phyloP scores from a whole-genome alignment of 176 grass and related monocot species.

The Carex myosuroides region DNA sequence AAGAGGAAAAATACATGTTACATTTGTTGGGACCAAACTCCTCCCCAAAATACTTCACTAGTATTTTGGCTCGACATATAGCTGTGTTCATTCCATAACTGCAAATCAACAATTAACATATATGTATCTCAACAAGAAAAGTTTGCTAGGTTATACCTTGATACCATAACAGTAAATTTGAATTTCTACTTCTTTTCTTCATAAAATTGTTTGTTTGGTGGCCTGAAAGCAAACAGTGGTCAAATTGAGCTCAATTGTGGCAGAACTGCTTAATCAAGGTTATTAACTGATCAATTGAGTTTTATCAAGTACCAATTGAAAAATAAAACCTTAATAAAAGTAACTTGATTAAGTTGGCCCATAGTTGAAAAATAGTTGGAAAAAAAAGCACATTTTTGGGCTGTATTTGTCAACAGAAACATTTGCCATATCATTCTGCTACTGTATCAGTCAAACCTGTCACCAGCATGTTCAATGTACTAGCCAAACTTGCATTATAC shows the following conservation, averaged over 20 bases:
- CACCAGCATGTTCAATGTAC: not conserved
- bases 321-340: not conserved
- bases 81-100: constrained; percentile 82
- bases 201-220: not conserved
- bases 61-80: constrained; percentile 66
- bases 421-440: too few relatives aligned
- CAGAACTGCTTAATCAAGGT: not conserved
- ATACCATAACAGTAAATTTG: not conserved
- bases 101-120: constrained; percentile 27
- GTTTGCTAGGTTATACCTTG: not conserved
- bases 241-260: not conserved
- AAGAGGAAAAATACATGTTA: constrained; percentile 44
- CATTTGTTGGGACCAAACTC: constrained; percentile 59
- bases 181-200: not conserved
- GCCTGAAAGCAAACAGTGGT: not conserved
- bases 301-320: not conserved
- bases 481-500: not conserved
- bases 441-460: not conserved
- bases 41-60: constrained; percentile 87
- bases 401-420: too few relatives aligned
- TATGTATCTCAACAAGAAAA: constrained; percentile 5
- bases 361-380: not conserved
- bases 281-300: not conserved
- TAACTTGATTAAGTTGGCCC: not conserved
- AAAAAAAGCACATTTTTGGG: not conserved